Evolutionary conservation across 2,329 filamentous ascomycete species (phyloP), one percentile per base, ranked within the genome.

Genomic region (Botrytis galanthina): DNA sequence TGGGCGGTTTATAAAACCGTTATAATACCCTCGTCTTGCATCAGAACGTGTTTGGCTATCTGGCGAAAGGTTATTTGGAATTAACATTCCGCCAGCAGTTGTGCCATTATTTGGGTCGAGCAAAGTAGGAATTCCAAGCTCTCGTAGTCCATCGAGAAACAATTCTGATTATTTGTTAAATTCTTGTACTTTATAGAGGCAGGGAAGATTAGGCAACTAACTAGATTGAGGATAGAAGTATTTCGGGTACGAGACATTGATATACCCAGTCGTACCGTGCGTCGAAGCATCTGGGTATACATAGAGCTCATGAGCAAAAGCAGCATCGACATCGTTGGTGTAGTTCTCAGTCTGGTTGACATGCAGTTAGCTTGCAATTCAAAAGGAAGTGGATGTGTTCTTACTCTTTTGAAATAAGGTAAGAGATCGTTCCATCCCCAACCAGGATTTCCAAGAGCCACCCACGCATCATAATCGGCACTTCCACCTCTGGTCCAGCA

Each of bases 151-250:
- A 10, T 80, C 76, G 7, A 84, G 79, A 60, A 84, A 82, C 71
- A 81, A 81, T 39, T 78, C 83, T 84, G 69, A 18, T 37, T 14
- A n/a, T 29, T 44, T 68, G 67, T 74, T 29, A 73, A 46, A 37
- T 57, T 44, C 8, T 8, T 18, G 59, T 12, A 18, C 20, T 5
- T n/a, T 48, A 9, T 7, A n/a, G 42, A 6, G 9, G 7, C 8
- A 35, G 1, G 22, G 18, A 42, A 26, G 1, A 54, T 22, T 26
- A 2, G 26, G 0, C 16, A 51, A 73, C 80, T 67, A 80, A 84
- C 83, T 76, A n/a, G 81, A 82, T 73, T 84, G 81, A 62, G 82
- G 80, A 70, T 84, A 85, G 67, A 83, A 77, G 63, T 81, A 84
- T 4, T 78, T 78, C 4, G 83, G 82, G 74, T 83, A 84, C 6